A percentile compares a stretch with the other conserved stretches of the same genome.
Evolutionary conservation across 108 stramenopile species (phyloP).

Genomic region (Fragilariopsis cylindrus): DNA sequence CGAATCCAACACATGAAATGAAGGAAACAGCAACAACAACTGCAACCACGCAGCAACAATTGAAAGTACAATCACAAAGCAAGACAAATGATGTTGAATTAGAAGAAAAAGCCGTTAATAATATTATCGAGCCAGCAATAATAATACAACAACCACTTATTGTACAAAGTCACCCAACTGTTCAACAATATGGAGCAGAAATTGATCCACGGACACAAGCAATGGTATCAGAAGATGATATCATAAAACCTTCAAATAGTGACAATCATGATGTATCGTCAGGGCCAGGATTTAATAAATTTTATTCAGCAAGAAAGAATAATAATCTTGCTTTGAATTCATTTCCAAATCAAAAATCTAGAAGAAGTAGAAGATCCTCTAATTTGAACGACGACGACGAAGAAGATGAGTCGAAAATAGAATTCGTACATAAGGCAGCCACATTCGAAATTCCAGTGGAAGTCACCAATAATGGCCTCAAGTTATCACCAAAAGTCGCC

Average conservation of each 20-base stretch:
- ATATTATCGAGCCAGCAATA: not conserved
- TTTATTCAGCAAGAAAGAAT: no score
- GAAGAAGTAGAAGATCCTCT: slow-evolving; percentile 5
- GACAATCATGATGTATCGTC: not conserved
- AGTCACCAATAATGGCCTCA: slow-evolving; percentile 20
- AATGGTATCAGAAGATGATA: slow-evolving; percentile 6
- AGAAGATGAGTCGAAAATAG: slow-evolving; percentile 7
- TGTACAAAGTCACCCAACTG: no score
- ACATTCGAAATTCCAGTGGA: slow-evolving; percentile 35
- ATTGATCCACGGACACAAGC: slow-evolving; percentile 14
- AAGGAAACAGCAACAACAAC: not conserved
- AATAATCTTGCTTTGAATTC: no score
- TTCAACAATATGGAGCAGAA: slow-evolving; percentile 1
- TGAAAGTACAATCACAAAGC: not conserved
- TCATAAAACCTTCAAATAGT: not conserved
- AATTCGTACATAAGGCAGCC: slow-evolving; percentile 25
- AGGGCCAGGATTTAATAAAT: not conserved
- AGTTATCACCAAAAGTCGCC: slow-evolving; percentile 13
- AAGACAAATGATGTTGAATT: not conserved
- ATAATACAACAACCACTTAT: not conserved
- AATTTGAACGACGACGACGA: slow-evolving; percentile 13
- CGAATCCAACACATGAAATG: not conserved
- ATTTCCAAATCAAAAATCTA: not conserved
- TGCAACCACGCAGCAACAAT: not conserved
- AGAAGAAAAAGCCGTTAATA: not conserved